Evolutionary conservation across 352 stramenopile species (phyloP).

Genomic region (Pythium scleroteichum): DNA sequence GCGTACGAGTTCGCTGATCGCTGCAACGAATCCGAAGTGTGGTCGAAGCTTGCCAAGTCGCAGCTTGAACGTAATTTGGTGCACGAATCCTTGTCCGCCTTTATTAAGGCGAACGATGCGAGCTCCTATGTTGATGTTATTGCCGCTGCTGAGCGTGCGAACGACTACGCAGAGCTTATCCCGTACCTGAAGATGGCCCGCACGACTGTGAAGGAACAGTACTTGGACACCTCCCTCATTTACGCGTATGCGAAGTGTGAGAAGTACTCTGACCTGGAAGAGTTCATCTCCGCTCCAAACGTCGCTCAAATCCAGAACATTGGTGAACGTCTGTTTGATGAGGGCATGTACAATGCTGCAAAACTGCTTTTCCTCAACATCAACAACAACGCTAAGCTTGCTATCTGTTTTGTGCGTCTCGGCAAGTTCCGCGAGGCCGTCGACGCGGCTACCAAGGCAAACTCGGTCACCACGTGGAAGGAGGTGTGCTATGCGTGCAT

Average conservation of each 20-base stretch:
- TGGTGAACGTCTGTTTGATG: slow-evolving; percentile 97
- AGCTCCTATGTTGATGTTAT: slow-evolving; percentile 98
- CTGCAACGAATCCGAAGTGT: slow-evolving; percentile 98
- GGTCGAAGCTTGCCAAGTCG: slow-evolving; percentile 98
- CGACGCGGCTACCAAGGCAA: slow-evolving; percentile 98
- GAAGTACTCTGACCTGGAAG: slow-evolving; percentile 98
- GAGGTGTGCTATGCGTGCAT: slow-evolving; percentile 99
- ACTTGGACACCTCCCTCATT: slow-evolving; percentile 99
- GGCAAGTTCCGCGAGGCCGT: slow-evolving; percentile 99
- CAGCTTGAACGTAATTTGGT: slow-evolving; percentile 96
- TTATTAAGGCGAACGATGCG: slow-evolving; percentile 99
- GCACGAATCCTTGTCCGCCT: slow-evolving; percentile 97
- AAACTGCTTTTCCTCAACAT: slow-evolving; percentile 99
- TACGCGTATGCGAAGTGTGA: slow-evolving; percentile 99
- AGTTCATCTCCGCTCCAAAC: slow-evolving; percentile 99
- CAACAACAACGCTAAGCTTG: slow-evolving; percentile 99
- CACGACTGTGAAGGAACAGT: slow-evolving; percentile 98
- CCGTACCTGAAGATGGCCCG: slow-evolving; percentile 99
- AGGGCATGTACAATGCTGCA: slow-evolving; percentile 98
- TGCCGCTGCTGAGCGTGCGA: slow-evolving; percentile 94
- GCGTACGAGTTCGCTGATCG: slow-evolving; percentile 99
- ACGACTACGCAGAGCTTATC: slow-evolving; percentile 97
- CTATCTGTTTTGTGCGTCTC: slow-evolving; percentile 99
- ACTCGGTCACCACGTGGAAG: slow-evolving; percentile 99
- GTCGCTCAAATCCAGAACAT: slow-evolving; percentile 99